phyloP scores from a whole-genome alignment of 139 green algal species.

The Chlorella sp. region DNA sequence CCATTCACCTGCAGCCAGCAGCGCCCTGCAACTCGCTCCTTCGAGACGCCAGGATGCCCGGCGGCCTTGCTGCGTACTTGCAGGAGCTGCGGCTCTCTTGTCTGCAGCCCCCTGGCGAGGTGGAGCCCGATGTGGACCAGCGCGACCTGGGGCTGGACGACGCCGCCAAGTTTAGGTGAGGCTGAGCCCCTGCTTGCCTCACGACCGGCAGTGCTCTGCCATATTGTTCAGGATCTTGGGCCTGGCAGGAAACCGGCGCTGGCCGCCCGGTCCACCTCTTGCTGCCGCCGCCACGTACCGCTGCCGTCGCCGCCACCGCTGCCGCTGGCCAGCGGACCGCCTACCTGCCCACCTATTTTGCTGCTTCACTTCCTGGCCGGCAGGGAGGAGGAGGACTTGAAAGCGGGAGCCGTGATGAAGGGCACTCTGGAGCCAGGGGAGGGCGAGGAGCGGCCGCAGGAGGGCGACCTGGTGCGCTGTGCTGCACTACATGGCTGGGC shows the following conservation, averaged over 20 bases:
- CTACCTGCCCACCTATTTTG: too few species aligned
- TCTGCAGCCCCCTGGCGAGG: not conserved
- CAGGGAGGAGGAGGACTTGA: constrained; percentile 46
- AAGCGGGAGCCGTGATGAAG: constrained; percentile 42
- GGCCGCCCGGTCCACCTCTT: not conserved
- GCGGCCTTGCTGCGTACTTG: constrained; percentile 11
- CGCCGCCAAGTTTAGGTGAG: constrained; percentile 30
- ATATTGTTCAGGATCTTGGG: not conserved
- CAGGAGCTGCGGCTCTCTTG: constrained; percentile 20
- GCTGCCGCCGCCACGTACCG: not conserved
- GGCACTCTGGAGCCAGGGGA: constrained; percentile 31
- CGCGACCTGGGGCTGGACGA: constrained; percentile 32
- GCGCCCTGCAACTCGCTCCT: too few species aligned
- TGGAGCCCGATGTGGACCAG: constrained; percentile 40
- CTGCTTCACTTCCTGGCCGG: not conserved
- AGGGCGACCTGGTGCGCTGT: constrained; percentile 38
- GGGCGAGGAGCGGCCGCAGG: constrained; percentile 18
- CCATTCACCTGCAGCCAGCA: too few species aligned
- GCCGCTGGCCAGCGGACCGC: too few species aligned
- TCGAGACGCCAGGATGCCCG: not conserved
- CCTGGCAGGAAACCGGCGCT: not conserved
- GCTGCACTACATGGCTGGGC: too few species aligned
- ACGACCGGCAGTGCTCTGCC: too few species aligned
- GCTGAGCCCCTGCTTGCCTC: not conserved
- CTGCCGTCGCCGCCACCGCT: not conserved